A percentile compares a stretch with the other conserved stretches of the same genome.
phyloP scores from a whole-genome alignment of 1,284 basidiomycete genomes.

The Boletus subluridellus region DNA sequence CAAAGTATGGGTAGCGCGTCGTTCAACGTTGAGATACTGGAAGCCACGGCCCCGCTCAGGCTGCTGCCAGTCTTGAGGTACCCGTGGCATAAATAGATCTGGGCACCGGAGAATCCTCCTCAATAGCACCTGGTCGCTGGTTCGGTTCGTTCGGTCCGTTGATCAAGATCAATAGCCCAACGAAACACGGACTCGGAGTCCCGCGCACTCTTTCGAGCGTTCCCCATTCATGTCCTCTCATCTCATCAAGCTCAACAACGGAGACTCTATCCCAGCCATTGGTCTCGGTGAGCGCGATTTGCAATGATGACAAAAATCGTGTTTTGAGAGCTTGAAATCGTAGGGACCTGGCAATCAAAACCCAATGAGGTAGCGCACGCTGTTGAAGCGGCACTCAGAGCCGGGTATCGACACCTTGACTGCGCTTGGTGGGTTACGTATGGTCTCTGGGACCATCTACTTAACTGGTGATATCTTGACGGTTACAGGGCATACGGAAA shows the following conservation, averaged over 20 bases:
- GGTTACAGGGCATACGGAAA: slow-evolving; percentile 62
- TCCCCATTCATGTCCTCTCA: slow-evolving; percentile 40
- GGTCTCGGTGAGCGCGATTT: slow-evolving; percentile 57
- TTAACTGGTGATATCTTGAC: background rate
- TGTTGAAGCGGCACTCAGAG: slow-evolving; percentile 70
- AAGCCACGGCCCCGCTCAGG: background rate
- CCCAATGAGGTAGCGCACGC: slow-evolving; percentile 67
- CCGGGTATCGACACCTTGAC: slow-evolving; percentile 79
- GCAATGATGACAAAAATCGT: background rate
- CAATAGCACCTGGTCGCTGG: slow-evolving; percentile 5
- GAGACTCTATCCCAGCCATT: slow-evolving; percentile 61
- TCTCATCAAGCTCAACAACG: slow-evolving; percentile 66
- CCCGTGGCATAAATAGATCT: background rate
- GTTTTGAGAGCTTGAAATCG: background rate
- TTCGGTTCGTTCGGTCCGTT: slow-evolving; percentile 22
- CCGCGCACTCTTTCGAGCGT: background rate
- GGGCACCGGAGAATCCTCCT: background rate
- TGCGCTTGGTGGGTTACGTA: slow-evolving; percentile 58
- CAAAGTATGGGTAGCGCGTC: background rate
- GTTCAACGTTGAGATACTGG: background rate
- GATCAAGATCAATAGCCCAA: background rate
- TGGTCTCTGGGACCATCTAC: slow-evolving; percentile 28
- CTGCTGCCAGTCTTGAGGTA: background rate
- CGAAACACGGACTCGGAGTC: background rate
- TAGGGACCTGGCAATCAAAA: slow-evolving; percentile 79